Base-by-base conservation (phyloP, 2,329 filamentous ascomycete genomes). In the Pestalotiopsis sp. region DNA sequence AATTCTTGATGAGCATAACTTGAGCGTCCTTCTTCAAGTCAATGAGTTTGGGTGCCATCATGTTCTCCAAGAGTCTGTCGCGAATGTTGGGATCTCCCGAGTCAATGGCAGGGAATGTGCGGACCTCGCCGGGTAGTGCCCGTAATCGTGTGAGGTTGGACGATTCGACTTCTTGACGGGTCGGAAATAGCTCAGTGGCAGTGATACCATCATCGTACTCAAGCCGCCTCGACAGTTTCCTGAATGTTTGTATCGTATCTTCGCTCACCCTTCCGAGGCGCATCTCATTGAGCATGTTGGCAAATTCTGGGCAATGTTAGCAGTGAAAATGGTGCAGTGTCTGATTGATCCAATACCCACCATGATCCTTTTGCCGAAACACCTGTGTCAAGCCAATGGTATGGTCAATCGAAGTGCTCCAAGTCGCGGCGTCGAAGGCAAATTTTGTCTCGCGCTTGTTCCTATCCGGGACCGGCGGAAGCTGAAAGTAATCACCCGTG, bases 1-100 rank as follows among this genome's bases (percentile, higher is more conserved):
- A 91, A 75, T 99, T 99, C 80, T 99, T 99, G 85, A 99, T 98
- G n/a, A 99, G 85, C 96, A 99, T 99, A 59, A 99, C 97, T 78
- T 99, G 97, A 0, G 96, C 93, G 11, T 94, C 93, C 71, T 96
- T 91, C 80, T 98, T 98, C 38, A 99, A 82, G 41, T 92, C 89
- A 23, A 99, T 88, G 0, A 81, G 77, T 74, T 92, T 91, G 0
- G 96, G 95, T 0, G 96, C 95, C 93, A 99, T 98, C 89, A 97
- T 97, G 76, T 95, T 97, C 5, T 88, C 81, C 5, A 99, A 84
- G 0, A 98, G 81, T 76, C 90, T 95, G 60, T 97, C 94, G 39
- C 93, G 91, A 49, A 91, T 80, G 0, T 84, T 81, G 20, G 86
- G 85, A 72, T 97, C 93, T 56, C 95, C 95, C 1, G 87, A 85